Base-by-base conservation (phyloP, 2,329 filamentous ascomycete genomes). In the Cladobotryum protrusum region DNA sequence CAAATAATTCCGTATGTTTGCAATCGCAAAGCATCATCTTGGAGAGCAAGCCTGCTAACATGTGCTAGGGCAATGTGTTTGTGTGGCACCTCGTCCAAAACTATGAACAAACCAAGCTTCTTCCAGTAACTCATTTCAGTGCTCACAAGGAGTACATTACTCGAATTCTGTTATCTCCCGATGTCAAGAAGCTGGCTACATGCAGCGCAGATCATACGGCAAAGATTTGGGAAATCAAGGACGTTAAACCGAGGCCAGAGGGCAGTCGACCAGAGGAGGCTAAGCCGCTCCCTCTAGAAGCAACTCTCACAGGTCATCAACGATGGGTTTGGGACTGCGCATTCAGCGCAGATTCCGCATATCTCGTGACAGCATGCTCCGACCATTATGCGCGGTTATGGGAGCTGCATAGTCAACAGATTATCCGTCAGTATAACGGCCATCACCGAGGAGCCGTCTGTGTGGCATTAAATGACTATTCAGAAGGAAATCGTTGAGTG, bases 251-350 rank as follows among this genome's bases (percentile, higher is more conserved):
- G 13, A 54, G 60, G n/a, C 48, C 57, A 18, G 67, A 71, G 12
- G 45, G 39, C 45, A 55, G 17, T 17, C 35, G 55, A 17, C 13
- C 46, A 43, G 62, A 66, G 15, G 69, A 72, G 33, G 68, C 75
- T 8, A 80, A 76, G 66, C 85, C 76, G 39, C 93, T 88, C 59
- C 86, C 85, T 9, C 79, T 95, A 17, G 88, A 96, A 68, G 90
- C 89, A 3, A 95, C 89, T 1, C 79, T 96, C 1, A 87, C 87
- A 18, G 89, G 87, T 48, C 91, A 96, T 69, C 91, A 96, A 71
- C 84, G 91, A 48, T 96, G 91, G 91, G 91, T 96, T 1, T 96
- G 91, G 91, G 91, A 96, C 67, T 96, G 91, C 62, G 91, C 91
- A 1, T 96, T 96, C 70, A 92, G 87, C 54, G 91, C 91, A 20